A percentile compares a stretch with the other conserved stretches of the same genome.
Conservation (phyloP, 2,329 filamentous ascomycete species). For the Colletotrichum sp. region DNA sequence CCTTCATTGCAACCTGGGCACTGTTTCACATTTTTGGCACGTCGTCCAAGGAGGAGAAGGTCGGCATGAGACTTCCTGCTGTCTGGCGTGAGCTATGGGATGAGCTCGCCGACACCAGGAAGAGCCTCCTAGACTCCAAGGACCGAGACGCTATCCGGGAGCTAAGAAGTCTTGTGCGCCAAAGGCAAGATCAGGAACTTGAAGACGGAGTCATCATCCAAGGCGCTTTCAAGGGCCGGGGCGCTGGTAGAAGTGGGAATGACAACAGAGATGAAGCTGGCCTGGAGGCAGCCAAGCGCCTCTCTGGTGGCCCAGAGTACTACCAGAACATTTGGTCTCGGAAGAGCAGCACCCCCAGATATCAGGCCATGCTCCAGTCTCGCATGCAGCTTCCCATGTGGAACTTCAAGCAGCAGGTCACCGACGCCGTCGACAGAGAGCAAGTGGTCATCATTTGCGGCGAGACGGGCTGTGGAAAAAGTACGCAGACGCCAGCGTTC, state of each 20-base stretch:
- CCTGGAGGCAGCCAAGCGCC: constrained; percentile 47
- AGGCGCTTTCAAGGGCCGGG: constrained; percentile 74
- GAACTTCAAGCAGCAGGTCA: constrained; percentile 78
- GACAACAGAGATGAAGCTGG: constrained; percentile 55
- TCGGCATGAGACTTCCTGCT: constrained; percentile 77
- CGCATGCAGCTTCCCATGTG: constrained; percentile 90
- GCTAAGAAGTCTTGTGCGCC: constrained; percentile 73
- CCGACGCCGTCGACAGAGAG: constrained; percentile 77
- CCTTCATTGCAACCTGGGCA: constrained; percentile 80
- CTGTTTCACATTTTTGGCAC: constrained; percentile 82
- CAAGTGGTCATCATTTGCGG: constrained; percentile 94
- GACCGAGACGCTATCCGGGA: constrained; percentile 74
- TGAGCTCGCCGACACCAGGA: constrained; percentile 76
- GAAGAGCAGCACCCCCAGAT: constrained; percentile 64
- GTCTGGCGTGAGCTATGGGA: constrained; percentile 87
- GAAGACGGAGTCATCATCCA: constrained; percentile 79
- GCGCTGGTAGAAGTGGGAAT: constrained; percentile 47
- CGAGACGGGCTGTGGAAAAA: constrained; percentile 97
- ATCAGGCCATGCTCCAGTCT: constrained; percentile 78
- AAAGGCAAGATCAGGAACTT: constrained; percentile 71
- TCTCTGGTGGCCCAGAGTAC: constrained; percentile 47
- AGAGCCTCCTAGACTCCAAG: constrained; percentile 69
- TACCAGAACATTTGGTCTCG: constrained; percentile 65
- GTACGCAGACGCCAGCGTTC: constrained; percentile 95
- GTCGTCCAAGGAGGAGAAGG: constrained; percentile 86